These are phyloP conservation scores for Simplicillium aogashimaense DNA, from an alignment of 2,329 filamentous ascomycete genomes.

Conservation along the genomic window DNA sequence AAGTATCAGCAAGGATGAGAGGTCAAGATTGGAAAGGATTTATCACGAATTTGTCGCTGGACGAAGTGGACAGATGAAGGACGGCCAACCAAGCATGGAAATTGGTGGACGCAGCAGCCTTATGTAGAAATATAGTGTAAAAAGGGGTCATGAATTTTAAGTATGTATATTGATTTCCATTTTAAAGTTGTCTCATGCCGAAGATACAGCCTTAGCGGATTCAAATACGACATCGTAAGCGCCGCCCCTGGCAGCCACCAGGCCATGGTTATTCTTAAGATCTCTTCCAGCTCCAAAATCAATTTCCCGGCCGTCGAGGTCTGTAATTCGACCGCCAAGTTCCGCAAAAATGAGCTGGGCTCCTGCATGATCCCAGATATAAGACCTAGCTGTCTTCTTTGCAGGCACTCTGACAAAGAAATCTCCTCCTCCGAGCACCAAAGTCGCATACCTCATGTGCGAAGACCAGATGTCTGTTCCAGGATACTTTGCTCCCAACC, in stretches of 20 bases:
- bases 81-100: constrained; percentile 83
- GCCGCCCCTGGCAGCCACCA: constrained; percentile 32
- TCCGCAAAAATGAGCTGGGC: constrained; percentile 48
- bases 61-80: constrained; percentile 89
- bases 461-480: constrained; percentile 29
- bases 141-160: not conserved
- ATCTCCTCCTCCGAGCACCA: constrained; percentile 25
- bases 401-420: constrained; percentile 21
- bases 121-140: constrained; percentile 49
- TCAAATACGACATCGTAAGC: constrained; percentile 31
- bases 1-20: constrained; percentile 74
- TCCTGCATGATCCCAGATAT: constrained; percentile 45
- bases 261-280: constrained; percentile 20
- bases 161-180: not conserved
- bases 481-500: constrained; percentile 21
- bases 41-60: constrained; percentile 91
- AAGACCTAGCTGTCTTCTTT: constrained; percentile 12
- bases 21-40: constrained; percentile 63
- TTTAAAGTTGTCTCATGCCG: too few relatives aligned
- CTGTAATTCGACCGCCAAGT: constrained; percentile 42
- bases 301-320: constrained; percentile 26
- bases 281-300: constrained; percentile 25
- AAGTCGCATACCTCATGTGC: constrained; percentile 26
- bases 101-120: constrained; percentile 86
- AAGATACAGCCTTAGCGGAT: constrained; percentile 8